These are phyloP conservation scores for Cylindrotheca closterium DNA, from an alignment of 108 stramenopile genomes.

Conservation along the genomic window DNA sequence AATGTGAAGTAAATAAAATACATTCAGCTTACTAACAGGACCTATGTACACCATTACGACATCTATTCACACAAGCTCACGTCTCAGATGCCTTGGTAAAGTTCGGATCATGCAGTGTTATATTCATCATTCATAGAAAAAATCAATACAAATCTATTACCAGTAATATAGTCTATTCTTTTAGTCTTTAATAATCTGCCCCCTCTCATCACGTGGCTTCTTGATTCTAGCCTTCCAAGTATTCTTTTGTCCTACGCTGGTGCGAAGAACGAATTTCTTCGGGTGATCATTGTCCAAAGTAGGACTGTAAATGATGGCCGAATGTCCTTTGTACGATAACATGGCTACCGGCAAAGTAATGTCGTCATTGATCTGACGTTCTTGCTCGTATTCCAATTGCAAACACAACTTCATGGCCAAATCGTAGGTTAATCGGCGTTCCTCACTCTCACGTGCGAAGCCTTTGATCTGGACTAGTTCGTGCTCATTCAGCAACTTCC, in stretches of 20 bases:
- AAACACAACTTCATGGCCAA: constrained; percentile 17
- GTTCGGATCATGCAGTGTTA: too few relatives aligned
- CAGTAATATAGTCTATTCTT: too few relatives aligned
- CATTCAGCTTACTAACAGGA: too few relatives aligned
- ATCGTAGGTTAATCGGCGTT: constrained; percentile 13
- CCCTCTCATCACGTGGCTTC: constrained; percentile 36
- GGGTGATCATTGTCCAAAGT: constrained; percentile 28
- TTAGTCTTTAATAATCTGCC: constrained; percentile 37
- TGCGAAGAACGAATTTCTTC: constrained; percentile 32
- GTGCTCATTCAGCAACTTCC: constrained; percentile 14
- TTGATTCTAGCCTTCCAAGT: constrained; percentile 34
- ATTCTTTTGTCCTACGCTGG: constrained; percentile 45
- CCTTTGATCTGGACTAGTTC: constrained; percentile 47
- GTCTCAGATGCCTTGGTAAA: too few relatives aligned
- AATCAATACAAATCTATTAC: too few relatives aligned
- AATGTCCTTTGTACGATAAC: constrained; percentile 23
- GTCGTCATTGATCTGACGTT: neutral
- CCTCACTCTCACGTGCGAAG: constrained; percentile 25
- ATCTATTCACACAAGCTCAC: too few relatives aligned
- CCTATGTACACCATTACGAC: too few relatives aligned
- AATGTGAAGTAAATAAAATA: too few relatives aligned
- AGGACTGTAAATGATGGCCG: constrained; percentile 32
- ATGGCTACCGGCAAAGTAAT: constrained; percentile 26
- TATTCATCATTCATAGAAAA: too few relatives aligned
- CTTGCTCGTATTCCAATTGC: constrained; percentile 26